Base-by-base conservation (phyloP, 148 eudicot genomes). In the Vaccinium corymbosum region DNA sequence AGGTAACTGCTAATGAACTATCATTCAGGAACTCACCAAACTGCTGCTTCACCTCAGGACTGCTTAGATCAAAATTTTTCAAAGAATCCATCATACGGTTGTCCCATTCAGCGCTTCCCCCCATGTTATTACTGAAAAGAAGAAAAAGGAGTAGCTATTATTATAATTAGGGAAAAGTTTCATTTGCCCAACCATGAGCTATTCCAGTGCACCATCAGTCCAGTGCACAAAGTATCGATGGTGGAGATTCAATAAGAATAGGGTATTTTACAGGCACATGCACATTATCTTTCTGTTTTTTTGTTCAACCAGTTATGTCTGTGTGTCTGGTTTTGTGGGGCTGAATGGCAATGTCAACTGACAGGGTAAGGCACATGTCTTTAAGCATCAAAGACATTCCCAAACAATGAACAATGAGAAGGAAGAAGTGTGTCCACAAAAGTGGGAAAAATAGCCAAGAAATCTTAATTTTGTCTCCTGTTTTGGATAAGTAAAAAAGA, bases 41-140 rank as follows among this genome's bases (percentile, higher is more conserved):
- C 84, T 97, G 98, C 81, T 95, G 93, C 89, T 93, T 94, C 77
- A 95, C 92, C 87, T 95, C 97, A 50, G 99, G 99, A 78, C 97
- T 96, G 88, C 87, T 88, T n/a, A 94, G 84, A 85, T 96, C 95
- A 82, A 96, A 93, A 74, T 89, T 90, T 82, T 94, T 93, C 82
- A 96, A 86, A 29, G 89, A 85, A 25, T 94, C 98, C 90, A 89
- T 83, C 95, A 94, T 90, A 2, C 90, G 88, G 85, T 83, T 89
- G 90, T 94, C 97, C 94, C 93, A 90, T 80, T 89, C 92, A 79
- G 91, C 73, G 53, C 84, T 88, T 75, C 94, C 95, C 3, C 94
- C 94, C 97, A 94, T 93, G 86, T 94, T 94, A 85, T 91, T 92
- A 80, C 98, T 97, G 93, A 11, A 78, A 79, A 57, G 29, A 83